Evolutionary conservation across 164 flowering plant genomes (phyloP).

Genomic region (Berberis vulgaris): DNA sequence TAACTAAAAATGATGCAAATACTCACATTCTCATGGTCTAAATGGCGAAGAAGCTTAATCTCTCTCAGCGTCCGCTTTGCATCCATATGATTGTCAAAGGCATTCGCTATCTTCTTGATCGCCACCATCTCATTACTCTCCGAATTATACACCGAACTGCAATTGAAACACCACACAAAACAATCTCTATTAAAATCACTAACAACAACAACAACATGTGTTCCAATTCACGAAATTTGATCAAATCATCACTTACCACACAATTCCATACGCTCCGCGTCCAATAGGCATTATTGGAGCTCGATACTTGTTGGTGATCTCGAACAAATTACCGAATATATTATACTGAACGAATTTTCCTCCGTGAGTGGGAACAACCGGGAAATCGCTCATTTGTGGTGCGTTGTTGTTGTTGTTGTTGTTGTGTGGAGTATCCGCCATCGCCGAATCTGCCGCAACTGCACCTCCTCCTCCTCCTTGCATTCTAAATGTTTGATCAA

Average conservation of each 20-base stretch:
- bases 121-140: slow-evolving; percentile 95
- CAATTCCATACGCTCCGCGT: slow-evolving; percentile 95
- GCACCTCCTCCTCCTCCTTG: slow-evolving; percentile 3
- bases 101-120: slow-evolving; percentile 86
- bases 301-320: slow-evolving; percentile 69
- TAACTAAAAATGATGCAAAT: neutral
- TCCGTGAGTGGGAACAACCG: slow-evolving; percentile 51
- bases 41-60: slow-evolving; percentile 84
- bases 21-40: slow-evolving; percentile 90
- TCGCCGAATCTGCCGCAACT: slow-evolving; percentile 9
- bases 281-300: slow-evolving; percentile 93
- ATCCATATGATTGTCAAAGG: slow-evolving; percentile 88
- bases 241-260: slow-evolving; percentile 44
- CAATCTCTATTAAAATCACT: neutral
- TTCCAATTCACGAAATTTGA: neutral
- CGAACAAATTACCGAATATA: slow-evolving; percentile 73
- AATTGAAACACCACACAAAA: neutral
- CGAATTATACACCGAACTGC: slow-evolving; percentile 51
- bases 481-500: too few relatives aligned
- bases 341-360: slow-evolving; percentile 71
- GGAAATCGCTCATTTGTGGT: slow-evolving; percentile 36
- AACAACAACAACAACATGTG: neutral
- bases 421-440: slow-evolving; percentile 19
- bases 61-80: slow-evolving; percentile 91
- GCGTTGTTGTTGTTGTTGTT: neutral